Base-by-base conservation (phyloP, 768 basidiomycete genomes). In the Thelephora ganbajun region DNA sequence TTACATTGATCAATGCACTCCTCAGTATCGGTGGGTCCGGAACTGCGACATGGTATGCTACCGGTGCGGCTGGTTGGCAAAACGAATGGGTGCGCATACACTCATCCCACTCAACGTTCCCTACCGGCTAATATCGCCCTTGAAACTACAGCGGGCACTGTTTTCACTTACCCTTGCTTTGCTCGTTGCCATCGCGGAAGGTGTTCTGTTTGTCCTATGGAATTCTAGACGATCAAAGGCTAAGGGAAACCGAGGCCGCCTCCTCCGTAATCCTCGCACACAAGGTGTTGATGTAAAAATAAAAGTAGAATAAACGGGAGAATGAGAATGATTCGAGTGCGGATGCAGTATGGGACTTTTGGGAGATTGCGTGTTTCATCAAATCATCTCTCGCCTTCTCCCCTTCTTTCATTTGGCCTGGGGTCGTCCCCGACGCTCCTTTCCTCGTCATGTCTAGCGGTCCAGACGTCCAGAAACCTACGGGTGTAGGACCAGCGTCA, bases 171-270 rank as follows among this genome's bases (percentile, higher is more conserved):
- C 70, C 48, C 73, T 70, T 14, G 77, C 80, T 1, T 65, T 77
- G 5, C 57, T 80, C n/a, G 79, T 89, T 19, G 84, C 84, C 5
- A 61, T 76, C 2, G 70, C 87, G 11, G 86, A 90, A 60, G 72
- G 71, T 16, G 65, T 77, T 0, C 65, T 90, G 11, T 88, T 77
- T 61, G 65, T 84, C 52, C 82, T 88, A 34, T 87, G 81, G 82
- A 70, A 77, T 50, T 74, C 77, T 26, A 69, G 74, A 45, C 66
- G 65, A 11, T 52, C 64, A 18, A 52, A 66, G 55, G 70, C 69
- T 56, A 71, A 71, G 53, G 57, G 61, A 18, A 67, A 68, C 26
- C 58, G 54, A 16, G 56, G 56, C 43, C 19, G 43, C 26, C 26
- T 4, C 9, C 26, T 30, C 9, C 26, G 26, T 30, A 9, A 9